A percentile compares a stretch with the other conserved stretches of the same genome.
These are phyloP conservation scores for Ormosia emarginata DNA, from an alignment of 306 rosid species.

Conservation along the genomic window DNA sequence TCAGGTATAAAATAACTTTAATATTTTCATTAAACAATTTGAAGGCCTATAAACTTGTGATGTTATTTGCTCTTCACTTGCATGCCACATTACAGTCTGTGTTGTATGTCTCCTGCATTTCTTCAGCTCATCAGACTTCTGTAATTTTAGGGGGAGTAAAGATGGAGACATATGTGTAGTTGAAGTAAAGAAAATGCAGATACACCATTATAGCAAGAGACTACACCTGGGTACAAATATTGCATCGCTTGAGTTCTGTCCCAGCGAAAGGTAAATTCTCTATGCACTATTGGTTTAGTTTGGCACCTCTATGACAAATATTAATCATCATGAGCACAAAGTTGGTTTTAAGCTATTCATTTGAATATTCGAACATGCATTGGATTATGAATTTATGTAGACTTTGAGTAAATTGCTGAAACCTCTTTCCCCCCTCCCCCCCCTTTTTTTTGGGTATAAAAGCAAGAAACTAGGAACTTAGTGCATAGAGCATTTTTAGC, in stretches of 20 bases:
- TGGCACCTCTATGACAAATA: background rate
- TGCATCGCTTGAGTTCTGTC: constrained; percentile 75
- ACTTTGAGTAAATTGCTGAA: background rate
- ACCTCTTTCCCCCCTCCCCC: background rate
- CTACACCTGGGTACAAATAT: constrained; percentile 83
- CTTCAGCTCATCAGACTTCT: constrained; percentile 8
- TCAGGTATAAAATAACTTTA: background rate
- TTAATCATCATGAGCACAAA: background rate
- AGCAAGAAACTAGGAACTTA: background rate
- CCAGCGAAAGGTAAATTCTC: constrained; percentile 69
- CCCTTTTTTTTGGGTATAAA: background rate
- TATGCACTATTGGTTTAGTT: background rate
- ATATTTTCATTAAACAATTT: background rate
- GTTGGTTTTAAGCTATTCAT: background rate
- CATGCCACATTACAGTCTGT: background rate
- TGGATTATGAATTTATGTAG: background rate
- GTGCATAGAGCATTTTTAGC: background rate
- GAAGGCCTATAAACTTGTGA: background rate
- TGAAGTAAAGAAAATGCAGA: constrained; percentile 89
- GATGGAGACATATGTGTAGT: constrained; percentile 90
- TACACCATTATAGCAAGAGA: constrained; percentile 81
- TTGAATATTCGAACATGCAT: background rate
- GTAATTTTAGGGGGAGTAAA: constrained; percentile 71
- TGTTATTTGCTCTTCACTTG: background rate
- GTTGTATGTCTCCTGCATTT: background rate